Evolutionary conservation across 2,329 filamentous ascomycete genomes (phyloP).

Genomic region (Nigrograna mackinnonii): DNA sequence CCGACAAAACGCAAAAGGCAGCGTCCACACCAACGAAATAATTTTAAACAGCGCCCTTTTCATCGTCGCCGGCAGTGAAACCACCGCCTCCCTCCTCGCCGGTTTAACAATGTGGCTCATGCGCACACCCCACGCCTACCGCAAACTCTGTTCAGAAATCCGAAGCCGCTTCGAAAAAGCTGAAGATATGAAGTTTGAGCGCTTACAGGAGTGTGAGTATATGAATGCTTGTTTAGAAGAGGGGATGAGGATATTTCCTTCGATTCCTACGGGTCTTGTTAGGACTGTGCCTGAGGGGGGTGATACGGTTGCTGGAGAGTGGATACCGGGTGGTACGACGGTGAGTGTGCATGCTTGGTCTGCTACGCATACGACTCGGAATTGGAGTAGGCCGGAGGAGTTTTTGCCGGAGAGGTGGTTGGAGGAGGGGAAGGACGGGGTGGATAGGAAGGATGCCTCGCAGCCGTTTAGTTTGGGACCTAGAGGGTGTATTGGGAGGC

Average conservation of each 20-base stretch:
- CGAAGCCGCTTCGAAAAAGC: slow-evolving; percentile 4
- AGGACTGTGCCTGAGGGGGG: neutral
- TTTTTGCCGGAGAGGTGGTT: neutral
- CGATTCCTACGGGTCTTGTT: neutral
- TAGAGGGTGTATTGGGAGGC: neutral
- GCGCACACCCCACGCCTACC: neutral
- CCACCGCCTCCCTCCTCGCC: neutral
- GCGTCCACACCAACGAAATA: slow-evolving; percentile 4
- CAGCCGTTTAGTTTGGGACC: neutral
- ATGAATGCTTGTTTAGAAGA: slow-evolving; percentile 27
- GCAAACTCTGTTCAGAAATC: slow-evolving; percentile 6
- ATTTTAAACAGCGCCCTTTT: neutral
- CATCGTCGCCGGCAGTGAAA: slow-evolving; percentile 1
- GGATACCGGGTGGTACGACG: neutral
- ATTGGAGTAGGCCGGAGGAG: neutral
- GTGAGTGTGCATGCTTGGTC: neutral
- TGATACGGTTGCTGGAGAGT: neutral
- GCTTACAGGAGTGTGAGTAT: slow-evolving; percentile 16
- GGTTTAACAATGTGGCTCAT: neutral
- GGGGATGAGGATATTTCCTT: slow-evolving; percentile 21
- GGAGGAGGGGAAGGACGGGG: neutral
- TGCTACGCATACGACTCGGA: neutral
- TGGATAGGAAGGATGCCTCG: neutral
- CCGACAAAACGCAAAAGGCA: neutral
- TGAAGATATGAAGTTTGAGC: slow-evolving; percentile 5